Evolutionary conservation across 2,329 filamentous ascomycete species (phyloP).

Genomic region (Xylaria sp.): DNA sequence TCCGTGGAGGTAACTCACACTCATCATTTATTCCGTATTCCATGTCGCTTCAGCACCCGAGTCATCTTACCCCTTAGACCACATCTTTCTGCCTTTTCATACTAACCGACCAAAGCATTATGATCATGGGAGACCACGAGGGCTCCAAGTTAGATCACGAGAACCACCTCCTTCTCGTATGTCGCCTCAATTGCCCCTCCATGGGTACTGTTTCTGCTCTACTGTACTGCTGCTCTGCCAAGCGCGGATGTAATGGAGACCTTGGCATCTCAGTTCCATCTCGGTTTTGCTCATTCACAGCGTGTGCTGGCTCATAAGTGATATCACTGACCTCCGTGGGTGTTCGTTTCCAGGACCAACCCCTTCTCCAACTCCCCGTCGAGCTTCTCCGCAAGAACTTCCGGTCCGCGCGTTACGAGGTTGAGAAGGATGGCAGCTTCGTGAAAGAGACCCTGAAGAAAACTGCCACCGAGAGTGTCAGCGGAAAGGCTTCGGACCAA

Average conservation of each 20-base stretch:
- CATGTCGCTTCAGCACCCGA: neutral
- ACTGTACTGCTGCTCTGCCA: too few species aligned
- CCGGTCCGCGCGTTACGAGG: constrained; percentile 71
- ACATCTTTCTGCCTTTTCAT: neutral
- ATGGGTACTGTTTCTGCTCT: too few species aligned
- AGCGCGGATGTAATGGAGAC: too few species aligned
- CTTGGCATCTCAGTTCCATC: too few species aligned
- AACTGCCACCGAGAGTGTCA: constrained; percentile 61
- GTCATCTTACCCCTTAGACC: neutral
- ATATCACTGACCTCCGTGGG: constrained; percentile 1
- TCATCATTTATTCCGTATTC: neutral
- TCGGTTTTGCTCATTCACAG: neutral
- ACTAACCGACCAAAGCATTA: neutral
- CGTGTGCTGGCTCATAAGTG: neutral
- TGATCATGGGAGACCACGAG: constrained; percentile 53
- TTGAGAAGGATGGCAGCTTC: constrained; percentile 64
- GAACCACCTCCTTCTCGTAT: constrained; percentile 68
- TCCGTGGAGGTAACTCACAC: neutral
- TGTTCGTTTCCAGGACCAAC: constrained; percentile 65
- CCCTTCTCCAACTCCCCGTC: constrained; percentile 84
- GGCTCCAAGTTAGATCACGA: constrained; percentile 67
- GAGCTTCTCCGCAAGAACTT: constrained; percentile 94
- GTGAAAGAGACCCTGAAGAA: constrained; percentile 58
- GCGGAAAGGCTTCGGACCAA: constrained; percentile 55
- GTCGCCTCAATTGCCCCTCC: constrained; percentile 18